A percentile compares a stretch with the other conserved stretches of the same genome.
phyloP scores from a whole-genome alignment of 345 rosid species.

The Leavenworthia alabamica region DNA sequence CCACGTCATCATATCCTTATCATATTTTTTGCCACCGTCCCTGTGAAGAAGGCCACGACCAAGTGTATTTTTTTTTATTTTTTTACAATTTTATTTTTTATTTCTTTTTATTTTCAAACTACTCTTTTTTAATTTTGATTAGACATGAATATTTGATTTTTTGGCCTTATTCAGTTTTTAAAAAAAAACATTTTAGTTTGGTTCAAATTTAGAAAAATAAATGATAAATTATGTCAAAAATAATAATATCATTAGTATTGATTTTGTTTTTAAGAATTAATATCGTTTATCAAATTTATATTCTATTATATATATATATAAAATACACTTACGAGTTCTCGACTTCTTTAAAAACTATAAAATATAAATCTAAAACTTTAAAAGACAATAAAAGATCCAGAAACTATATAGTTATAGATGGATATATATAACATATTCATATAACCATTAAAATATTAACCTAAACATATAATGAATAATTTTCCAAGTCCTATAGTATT shows the following conservation, averaged over 20 bases:
- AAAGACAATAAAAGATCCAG: neutral
- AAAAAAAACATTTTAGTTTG: no score
- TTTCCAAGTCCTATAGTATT: neutral
- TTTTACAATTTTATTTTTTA: no score
- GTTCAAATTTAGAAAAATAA: no score
- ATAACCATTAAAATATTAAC: neutral
- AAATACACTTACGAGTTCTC: neutral
- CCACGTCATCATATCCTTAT: conserved; percentile 13
- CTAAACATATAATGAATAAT: neutral
- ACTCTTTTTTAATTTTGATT: no score
- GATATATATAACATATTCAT: neutral
- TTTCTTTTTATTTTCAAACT: neutral
- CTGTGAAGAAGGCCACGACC: neutral
- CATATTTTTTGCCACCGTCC: neutral
- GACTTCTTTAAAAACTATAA: neutral
- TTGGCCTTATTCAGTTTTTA: no score
- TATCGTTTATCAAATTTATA: neutral
- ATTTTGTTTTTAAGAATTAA: no score
- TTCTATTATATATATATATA: neutral
- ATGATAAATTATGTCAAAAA: no score
- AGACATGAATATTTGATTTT: neutral
- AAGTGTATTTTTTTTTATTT: neutral
- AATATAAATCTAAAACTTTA: neutral
- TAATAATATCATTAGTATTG: no score
- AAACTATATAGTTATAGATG: neutral